A percentile compares a stretch with the other conserved stretches of the same genome.
Conservation (phyloP, 108 stramenopile genomes). For the Cafeteria roenbergensis region DNA sequence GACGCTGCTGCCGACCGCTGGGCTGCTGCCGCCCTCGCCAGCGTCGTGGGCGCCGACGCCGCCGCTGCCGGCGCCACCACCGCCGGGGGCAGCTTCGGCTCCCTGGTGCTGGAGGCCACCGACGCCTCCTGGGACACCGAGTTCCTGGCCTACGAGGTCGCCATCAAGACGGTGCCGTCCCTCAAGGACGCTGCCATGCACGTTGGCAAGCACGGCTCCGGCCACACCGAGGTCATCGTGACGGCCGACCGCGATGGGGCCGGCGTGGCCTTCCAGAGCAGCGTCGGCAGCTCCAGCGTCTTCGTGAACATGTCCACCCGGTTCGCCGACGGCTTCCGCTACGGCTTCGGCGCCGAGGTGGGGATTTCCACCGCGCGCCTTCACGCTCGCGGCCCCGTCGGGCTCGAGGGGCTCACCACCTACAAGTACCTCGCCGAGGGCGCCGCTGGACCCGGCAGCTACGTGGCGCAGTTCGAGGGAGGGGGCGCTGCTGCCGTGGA, state of each 20-base stretch:
- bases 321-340: slow-evolving; percentile 93
- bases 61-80: slow-evolving; percentile 70
- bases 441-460: too few species aligned
- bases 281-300: slow-evolving; percentile 85
- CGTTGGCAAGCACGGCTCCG: slow-evolving; percentile 76
- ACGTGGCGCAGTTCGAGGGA: too few species aligned
- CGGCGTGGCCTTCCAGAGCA: slow-evolving; percentile 57
- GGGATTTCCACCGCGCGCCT: slow-evolving; percentile 90
- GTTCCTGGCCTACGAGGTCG: slow-evolving; percentile 76
- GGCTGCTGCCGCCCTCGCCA: too few species aligned
- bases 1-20: too few species aligned
- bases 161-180: slow-evolving; percentile 76
- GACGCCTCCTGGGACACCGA: slow-evolving; percentile 55
- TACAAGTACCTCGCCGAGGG: too few species aligned
- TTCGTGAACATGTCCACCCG: slow-evolving; percentile 93
- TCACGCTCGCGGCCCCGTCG: slow-evolving; percentile 88
- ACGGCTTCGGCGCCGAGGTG: slow-evolving; percentile 92
- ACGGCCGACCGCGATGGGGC: slow-evolving; percentile 60
- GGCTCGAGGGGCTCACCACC: slow-evolving; percentile 84
- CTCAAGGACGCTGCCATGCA: slow-evolving; percentile 78
- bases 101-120: slow-evolving; percentile 52
- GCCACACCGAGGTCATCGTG: slow-evolving; percentile 88
- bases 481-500: too few species aligned
- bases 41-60: slow-evolving; percentile 73
- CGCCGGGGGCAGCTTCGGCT: slow-evolving; percentile 31